Evolutionary conservation across 371 early-diverging fungal genomes (phyloP).

Genomic region (Haplosporangium sp.): DNA sequence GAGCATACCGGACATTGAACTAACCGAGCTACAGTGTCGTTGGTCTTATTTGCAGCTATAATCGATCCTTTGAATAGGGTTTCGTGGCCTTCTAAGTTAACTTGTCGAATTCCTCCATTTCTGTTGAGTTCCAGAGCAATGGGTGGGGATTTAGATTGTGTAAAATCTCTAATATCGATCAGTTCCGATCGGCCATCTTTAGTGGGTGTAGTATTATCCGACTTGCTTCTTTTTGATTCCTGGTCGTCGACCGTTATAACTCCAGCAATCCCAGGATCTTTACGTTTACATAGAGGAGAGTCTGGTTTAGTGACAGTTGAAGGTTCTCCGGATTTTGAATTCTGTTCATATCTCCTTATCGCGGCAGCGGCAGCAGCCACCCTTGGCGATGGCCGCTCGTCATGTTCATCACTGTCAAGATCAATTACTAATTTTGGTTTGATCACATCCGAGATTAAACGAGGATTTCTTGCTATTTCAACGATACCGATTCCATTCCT

Average conservation of each 20-base stretch:
- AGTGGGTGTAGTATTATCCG: background rate
- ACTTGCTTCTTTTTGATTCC: slow-evolving; percentile 12
- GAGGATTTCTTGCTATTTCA: background rate
- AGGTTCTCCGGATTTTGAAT: background rate
- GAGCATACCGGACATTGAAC: slow-evolving; percentile 55
- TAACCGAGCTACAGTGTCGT: background rate
- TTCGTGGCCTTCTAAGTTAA: background rate
- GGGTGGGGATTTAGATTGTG: background rate
- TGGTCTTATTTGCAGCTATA: background rate
- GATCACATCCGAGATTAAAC: background rate
- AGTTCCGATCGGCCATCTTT: background rate
- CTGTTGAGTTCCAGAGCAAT: background rate
- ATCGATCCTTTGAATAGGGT: background rate
- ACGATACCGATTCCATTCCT: background rate
- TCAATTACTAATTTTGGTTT: background rate
- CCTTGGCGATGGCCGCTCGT: slow-evolving; percentile 8
- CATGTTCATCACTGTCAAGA: background rate
- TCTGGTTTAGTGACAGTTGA: background rate
- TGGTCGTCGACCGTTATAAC: background rate
- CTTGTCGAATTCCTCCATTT: too few relatives aligned
- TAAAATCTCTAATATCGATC: background rate
- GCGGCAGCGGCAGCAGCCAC: slow-evolving; percentile 40
- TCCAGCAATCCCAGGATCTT: background rate
- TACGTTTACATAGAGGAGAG: slow-evolving; percentile 4
- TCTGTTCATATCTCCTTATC: slow-evolving; percentile 17